phyloP scores from a whole-genome alignment of 306 rosid genomes.

The Gynostemma pentaphyllum region DNA sequence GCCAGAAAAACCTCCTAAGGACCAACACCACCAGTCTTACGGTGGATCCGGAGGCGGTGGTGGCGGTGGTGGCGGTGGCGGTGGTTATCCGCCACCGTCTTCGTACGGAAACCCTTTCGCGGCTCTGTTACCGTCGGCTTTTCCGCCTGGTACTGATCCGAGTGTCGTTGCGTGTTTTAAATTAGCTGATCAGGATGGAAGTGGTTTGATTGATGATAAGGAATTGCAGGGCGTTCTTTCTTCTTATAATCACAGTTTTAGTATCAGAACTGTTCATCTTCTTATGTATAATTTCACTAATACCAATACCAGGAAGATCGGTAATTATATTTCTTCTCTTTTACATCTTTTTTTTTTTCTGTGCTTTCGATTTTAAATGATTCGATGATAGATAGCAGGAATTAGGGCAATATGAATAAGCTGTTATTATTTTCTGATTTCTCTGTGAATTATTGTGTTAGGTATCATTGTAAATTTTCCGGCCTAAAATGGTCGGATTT shows the following conservation, averaged over 20 bases:
- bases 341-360: not conserved
- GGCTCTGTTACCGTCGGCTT: slow-evolving; percentile 61
- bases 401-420: no score
- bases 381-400: no score
- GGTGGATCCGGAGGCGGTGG: slow-evolving; percentile 4
- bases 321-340: slow-evolving; percentile 18
- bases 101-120: slow-evolving; percentile 46
- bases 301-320: slow-evolving; percentile 60
- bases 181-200: slow-evolving; percentile 84
- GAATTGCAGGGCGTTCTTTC: slow-evolving; percentile 85
- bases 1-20: slow-evolving; percentile 30
- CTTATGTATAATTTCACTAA: slow-evolving; percentile 87
- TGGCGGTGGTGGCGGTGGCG: not conserved
- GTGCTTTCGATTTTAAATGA: no score
- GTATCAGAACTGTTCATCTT: slow-evolving; percentile 85
- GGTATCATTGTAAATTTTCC: no score
- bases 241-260: slow-evolving; percentile 68
- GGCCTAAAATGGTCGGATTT: no score
- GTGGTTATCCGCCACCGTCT: slow-evolving; percentile 31
- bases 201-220: slow-evolving; percentile 81
- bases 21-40: slow-evolving; percentile 17
- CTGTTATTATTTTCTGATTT: no score
- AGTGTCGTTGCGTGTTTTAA: slow-evolving; percentile 71
- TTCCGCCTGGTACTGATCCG: slow-evolving; percentile 92
- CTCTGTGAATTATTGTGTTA: no score